Evolutionary conservation across 2,329 filamentous ascomycete species (phyloP).

Genomic region (Tolypocladium tundrense): DNA sequence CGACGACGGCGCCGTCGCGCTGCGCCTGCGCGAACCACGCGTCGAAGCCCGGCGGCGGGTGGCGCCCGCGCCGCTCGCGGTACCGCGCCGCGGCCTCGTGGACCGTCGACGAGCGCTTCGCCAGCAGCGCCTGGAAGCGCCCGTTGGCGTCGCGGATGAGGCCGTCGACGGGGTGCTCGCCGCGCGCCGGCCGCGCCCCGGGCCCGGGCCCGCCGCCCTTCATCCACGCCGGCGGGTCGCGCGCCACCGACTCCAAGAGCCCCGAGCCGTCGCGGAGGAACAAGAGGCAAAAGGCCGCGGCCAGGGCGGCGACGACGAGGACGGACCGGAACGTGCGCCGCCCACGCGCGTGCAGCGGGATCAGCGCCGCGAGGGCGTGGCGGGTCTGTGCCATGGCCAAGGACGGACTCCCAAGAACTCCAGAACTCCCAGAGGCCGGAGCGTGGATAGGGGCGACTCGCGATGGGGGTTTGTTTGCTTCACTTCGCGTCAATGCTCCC

Average conservation of each 20-base stretch:
- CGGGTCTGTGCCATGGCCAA: background rate
- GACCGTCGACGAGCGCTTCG: conserved; percentile 16
- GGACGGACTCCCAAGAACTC: too few species aligned
- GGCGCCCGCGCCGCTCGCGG: conserved; percentile 43
- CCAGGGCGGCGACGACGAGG: background rate
- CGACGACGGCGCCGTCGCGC: too few species aligned
- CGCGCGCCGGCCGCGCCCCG: too few species aligned
- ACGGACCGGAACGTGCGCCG: background rate
- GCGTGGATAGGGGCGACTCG: too few species aligned
- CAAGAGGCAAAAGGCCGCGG: background rate
- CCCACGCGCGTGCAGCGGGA: background rate
- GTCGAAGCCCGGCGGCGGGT: too few species aligned
- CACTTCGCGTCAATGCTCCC: too few species aligned
- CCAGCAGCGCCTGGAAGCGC: background rate
- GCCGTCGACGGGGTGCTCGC: background rate
- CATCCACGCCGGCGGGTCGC: background rate
- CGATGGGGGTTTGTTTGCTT: too few species aligned
- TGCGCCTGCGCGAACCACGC: too few species aligned
- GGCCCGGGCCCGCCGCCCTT: background rate
- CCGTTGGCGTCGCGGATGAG: background rate
- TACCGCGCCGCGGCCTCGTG: conserved; percentile 44
- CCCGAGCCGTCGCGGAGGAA: background rate
- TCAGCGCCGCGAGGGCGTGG: background rate
- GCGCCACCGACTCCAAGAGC: background rate
- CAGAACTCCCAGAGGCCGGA: too few species aligned